Evolutionary conservation across 805 yeast genomes (phyloP).

Genomic region (Zygoascus flipseniorum): DNA sequence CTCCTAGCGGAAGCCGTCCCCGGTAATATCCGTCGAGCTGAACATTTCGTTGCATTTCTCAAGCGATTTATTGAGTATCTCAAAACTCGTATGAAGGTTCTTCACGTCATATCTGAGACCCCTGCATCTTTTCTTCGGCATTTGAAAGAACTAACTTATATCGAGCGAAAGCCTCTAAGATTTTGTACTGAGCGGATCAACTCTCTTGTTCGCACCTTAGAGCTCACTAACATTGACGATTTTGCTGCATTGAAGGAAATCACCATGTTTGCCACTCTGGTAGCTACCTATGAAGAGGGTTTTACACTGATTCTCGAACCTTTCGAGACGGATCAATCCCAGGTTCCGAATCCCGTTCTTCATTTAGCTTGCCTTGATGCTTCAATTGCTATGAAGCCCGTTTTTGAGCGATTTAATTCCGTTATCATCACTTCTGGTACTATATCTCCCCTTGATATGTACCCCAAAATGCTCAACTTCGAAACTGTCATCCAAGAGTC

Average conservation of each 20-base stretch:
- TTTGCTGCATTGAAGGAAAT: conserved; percentile 89
- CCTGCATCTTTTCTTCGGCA: conserved; percentile 90
- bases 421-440: conserved; percentile 97
- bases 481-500: conserved; percentile 91
- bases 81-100: conserved; percentile 94
- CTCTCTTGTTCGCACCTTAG: conserved; percentile 79
- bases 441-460: conserved; percentile 97
- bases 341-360: conserved; percentile 93
- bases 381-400: conserved; percentile 94
- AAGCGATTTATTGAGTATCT: conserved; percentile 89
- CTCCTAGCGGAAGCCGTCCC: conserved; percentile 89
- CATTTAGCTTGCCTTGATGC: conserved; percentile 95
- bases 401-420: conserved; percentile 84
- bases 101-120: conserved; percentile 96
- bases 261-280: conserved; percentile 93
- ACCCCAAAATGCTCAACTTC: conserved; percentile 92
- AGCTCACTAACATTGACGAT: conserved; percentile 81
- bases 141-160: conserved; percentile 84
- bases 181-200: conserved; percentile 91
- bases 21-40: conserved; percentile 94
- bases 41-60: conserved; percentile 89
- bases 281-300: conserved; percentile 91
- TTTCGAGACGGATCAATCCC: conserved; percentile 86
- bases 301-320: conserved; percentile 91
- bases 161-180: conserved; percentile 82